Base-by-base conservation (phyloP, 495 filamentous ascomycete genomes). In the Cercophora sp. region DNA sequence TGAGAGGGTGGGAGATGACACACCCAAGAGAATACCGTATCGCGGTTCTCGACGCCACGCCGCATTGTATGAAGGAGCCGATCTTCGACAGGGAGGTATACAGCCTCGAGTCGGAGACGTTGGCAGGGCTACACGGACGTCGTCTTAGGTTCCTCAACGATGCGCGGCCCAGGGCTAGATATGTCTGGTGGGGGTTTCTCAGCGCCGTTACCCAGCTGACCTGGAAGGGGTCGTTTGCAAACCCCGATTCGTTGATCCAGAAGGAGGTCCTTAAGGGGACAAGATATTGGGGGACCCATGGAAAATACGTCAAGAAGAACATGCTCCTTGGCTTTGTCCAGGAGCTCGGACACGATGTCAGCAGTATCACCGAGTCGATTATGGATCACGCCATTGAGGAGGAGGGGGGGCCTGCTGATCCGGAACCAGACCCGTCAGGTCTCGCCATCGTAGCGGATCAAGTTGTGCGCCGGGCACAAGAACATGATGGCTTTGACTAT, bases 231-330 rank as follows among this genome's bases (percentile, higher is more conserved):
- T 26, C 42, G 24, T 3, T 29, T 5, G 6, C 3, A 25, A 46
- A 29, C 42, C 11, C 42, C 3, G 24, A 46, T 2, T 46, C 42
- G 42, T 46, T 46, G 42, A 27, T 46, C 23, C 42, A 46, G 24
- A 46, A 46, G 18, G 42, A 46, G 42, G 42, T 46, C 22, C 20
- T 46, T 16, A 46, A 46, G 13, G 42, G 42, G 3, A 46, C 42
- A 46, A 25, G 42, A 26, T 46, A 26, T 27, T 46, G 42, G 20
- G 42, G 42, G 6, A 46, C 42, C 13, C 42, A 46, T 46, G 42
- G 42, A 16, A 46, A 46, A 15, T 46, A 46, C 24, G 42, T 46
- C 3, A 46, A 46, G 24, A 46, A 46, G 42, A 46, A 46, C 22
- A 46, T 46, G 42, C 42, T 46, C 13, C 20, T 46, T 46, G 42